Base-by-base conservation (phyloP, 768 basidiomycete species). In the Chalciporus pseudorubinellus region DNA sequence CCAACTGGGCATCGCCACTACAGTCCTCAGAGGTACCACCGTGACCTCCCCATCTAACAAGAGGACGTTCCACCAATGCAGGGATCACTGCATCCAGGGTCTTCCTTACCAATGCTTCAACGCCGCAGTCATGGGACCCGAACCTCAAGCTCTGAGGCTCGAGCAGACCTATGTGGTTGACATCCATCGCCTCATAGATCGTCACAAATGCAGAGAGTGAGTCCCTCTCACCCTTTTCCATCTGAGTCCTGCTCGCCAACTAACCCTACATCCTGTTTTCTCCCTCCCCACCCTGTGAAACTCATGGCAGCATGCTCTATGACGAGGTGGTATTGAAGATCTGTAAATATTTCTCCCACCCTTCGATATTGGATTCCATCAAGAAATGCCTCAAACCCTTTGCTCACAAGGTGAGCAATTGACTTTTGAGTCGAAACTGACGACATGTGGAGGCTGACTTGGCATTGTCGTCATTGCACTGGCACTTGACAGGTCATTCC, bases 1-100 rank as follows among this genome's bases (percentile, higher is more conserved):
- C 1, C 52, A 57, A 13, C 41, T 57, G 1, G 41, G 56, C 4
- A 13, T 55, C 1, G 44, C 39, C 1, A 58, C 57, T 4, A 44
- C 53, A 4, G 40, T 44, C 9, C 5, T 58, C 1, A 14, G 38
- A 4, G 47, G 57, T 1, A 49, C 39, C 0, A 12, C 13, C 0
- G 50, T 46, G 10, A 21, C 2, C 7, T 36, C 46, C 0, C 16
- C 1, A 0, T 2, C 13, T 0, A 1, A 18, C 2, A 55, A 52
- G 6, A 26, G 42, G 1, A 12, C 39, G 0, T 56, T 56, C 4
- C 0, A 28, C 1, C 5, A 13, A 3, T 8, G 39, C 3, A 52
- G 42, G 9, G 4, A 11, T 4, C 47, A 52, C 6, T 52, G 51
- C 11, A 0, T n/a, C 0, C 7, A 21, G 0, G 48, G 26, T 0